Base-by-base conservation (phyloP, 345 rosid species). In the Salix dunnii region DNA sequence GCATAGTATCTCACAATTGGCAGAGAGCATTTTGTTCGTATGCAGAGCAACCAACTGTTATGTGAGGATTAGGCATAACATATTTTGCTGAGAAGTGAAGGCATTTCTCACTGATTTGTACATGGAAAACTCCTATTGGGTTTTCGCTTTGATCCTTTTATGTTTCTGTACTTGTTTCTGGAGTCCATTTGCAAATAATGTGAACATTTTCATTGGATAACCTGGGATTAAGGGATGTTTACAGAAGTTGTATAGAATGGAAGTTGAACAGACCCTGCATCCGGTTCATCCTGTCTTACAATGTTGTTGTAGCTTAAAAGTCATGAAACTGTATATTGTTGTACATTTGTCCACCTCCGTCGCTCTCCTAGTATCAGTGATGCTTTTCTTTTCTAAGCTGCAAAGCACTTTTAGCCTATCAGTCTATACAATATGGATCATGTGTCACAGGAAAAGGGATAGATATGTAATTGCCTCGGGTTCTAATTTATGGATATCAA, bases 51-150 rank as follows among this genome's bases (percentile, higher is more conserved):
- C 74, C 69, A 74, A 76, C 79, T 75, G 76, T 79, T 76, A n/a
- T 51, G 82, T 62, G 74, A 65, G 77, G 75, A 79, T 84, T 84
- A 88, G 83, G 86, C 51, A 71, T 76, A 75, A 87, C 87, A 74
- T 75, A 70, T 42, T 13, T 68, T 68, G 80, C 87, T 61, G 71
- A 72, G 82, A 68, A 80, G 60, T 36, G 28, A 23, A 64, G 64
- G 77, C 48, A n/a, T n/a, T 70, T 30, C 70, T 42, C 68, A 21
- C 73, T 69, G 62, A 71, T 33, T 74, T 70, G 81, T 73, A 70
- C 35, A 40, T 42, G 65, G 6, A 71, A 68, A 80, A 73, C 83
- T 75, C 80, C 60, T 62, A 46, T 46, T 53, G 46, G 77, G 68
- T 2, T 36, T 43, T 33, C 58, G 10, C 42, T 2, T 62, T 27